Evolutionary conservation across 108 stramenopile genomes (phyloP).

Genomic region (Mediolabrus comicus): DNA sequence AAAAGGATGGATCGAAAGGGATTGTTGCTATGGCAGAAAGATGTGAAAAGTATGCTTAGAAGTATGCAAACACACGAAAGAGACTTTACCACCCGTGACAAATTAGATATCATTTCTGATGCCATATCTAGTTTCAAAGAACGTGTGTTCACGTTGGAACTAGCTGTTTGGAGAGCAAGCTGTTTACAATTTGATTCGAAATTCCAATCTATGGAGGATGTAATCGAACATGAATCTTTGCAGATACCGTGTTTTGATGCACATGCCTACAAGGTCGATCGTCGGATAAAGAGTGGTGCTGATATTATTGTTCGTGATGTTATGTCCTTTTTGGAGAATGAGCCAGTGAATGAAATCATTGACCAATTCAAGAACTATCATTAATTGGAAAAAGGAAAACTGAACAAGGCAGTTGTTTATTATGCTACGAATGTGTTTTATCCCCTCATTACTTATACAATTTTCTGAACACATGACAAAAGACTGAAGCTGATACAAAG

Average conservation of each 20-base stretch:
- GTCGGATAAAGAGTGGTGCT: conserved; percentile 55
- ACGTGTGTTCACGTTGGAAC: conserved; percentile 45
- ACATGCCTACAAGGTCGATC: conserved; percentile 40
- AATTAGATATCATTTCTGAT: conserved; percentile 52
- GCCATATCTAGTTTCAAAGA: conserved; percentile 43
- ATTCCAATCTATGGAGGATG: conserved; percentile 16
- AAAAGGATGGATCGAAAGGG: conserved; percentile 51
- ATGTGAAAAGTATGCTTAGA: conserved; percentile 39
- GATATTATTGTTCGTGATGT: conserved; percentile 64
- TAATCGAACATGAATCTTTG: conserved; percentile 15
- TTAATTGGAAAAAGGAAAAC: background rate
- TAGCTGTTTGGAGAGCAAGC: conserved; percentile 59
- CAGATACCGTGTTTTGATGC: conserved; percentile 13
- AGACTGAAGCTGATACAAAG: background rate
- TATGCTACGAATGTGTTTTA: no score
- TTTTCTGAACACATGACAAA: background rate
- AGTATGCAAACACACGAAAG: conserved; percentile 51
- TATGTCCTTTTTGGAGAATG: conserved; percentile 58
- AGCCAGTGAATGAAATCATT: conserved; percentile 49
- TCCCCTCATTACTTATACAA: background rate
- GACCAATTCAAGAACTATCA: conserved; percentile 23
- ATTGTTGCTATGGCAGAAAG: conserved; percentile 54
- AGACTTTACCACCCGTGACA: conserved; percentile 59
- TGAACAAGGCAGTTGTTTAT: no score
- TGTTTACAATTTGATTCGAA: conserved; percentile 30